Evolutionary conservation across 148 eudicot species (phyloP).

Genomic region (Vaccinium macrocarpon): DNA sequence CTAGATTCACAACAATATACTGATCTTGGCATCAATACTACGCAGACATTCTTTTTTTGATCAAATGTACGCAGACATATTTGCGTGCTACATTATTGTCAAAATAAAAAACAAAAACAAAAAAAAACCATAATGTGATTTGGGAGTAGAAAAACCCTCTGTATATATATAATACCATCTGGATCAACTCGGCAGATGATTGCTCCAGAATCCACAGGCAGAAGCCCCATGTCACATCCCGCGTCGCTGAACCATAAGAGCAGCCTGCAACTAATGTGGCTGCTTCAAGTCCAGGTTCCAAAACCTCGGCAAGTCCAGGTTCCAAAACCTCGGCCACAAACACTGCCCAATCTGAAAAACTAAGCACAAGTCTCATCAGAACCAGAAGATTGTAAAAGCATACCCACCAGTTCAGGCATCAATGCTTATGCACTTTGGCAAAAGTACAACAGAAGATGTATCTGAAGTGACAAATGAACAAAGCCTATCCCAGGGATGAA

Average conservation of each 20-base stretch:
- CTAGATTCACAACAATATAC: neutral
- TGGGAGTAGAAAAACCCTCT: neutral
- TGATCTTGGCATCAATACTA: neutral
- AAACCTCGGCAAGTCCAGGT: slow-evolving; percentile 3
- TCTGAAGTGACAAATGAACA: neutral
- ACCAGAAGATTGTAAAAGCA: neutral
- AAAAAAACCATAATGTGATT: neutral
- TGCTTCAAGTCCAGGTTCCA: neutral
- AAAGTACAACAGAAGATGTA: neutral
- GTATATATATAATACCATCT: neutral
- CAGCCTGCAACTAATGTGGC: neutral
- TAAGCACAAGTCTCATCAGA: neutral
- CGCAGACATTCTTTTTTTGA: neutral
- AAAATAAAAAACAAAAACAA: too few relatives aligned
- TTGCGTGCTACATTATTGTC: neutral
- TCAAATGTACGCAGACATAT: neutral
- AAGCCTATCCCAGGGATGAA: neutral
- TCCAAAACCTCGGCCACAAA: neutral
- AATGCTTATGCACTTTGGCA: neutral
- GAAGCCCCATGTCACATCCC: neutral
- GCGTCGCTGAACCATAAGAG: neutral
- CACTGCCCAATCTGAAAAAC: slow-evolving; percentile 7
- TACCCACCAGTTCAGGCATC: neutral
- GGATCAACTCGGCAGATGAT: slow-evolving; percentile 5
- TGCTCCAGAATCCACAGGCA: slow-evolving; percentile 2